Base-by-base conservation (phyloP, 768 basidiomycete species). In the Candolleomyces eurysporus region DNA sequence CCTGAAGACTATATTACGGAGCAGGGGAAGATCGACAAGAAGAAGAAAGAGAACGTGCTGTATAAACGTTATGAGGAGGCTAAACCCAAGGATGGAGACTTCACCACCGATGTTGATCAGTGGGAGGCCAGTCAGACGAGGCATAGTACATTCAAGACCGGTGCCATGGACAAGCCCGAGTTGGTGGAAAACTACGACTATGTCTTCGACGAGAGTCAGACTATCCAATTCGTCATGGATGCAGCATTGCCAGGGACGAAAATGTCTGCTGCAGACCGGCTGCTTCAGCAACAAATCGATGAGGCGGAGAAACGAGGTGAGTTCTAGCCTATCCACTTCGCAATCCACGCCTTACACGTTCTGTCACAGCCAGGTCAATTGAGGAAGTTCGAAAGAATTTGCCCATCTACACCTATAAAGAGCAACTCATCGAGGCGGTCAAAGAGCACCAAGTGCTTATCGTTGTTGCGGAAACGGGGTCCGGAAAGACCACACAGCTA, bases 1-100 rank as follows among this genome's bases (percentile, higher is more conserved):
- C 97, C 97, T 0, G 97, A 98, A 66, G 97, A 98, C 73, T 99
- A 99, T 71, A 84, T 98, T 67, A 99, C 97, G 0, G 96, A 96
- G 68, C 95, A 98, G 72, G 97, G 97, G 31, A 97, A 96, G 76
- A 94, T 99, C 62, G 96, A 98, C 82, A 90, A 87, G 76, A 95
- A 97, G 81, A 94, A 92, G 76, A 95, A 97, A 71, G 86, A 94
- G 71, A 90, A 90, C 65, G 95, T 91, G 0, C 74, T 99, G 56
- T 98, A 97, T 73, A 84, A 91, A 67, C 93, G 97, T 43, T 98
- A 99, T 69, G 92, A 97, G 69, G 97, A 99, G 57, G 90, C 90
- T 9, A 92, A 90, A 71, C 89, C 87, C 0, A 91, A 93, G 71
- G 94, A 94, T 63, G 94, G 94, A 71, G 90, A 96, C 67, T 98